Percentiles rank a stretch among this genome's conserved stretches.
phyloP scores from a whole-genome alignment of 2,329 filamentous ascomycete species.

The Herpotrichia juniperi region DNA sequence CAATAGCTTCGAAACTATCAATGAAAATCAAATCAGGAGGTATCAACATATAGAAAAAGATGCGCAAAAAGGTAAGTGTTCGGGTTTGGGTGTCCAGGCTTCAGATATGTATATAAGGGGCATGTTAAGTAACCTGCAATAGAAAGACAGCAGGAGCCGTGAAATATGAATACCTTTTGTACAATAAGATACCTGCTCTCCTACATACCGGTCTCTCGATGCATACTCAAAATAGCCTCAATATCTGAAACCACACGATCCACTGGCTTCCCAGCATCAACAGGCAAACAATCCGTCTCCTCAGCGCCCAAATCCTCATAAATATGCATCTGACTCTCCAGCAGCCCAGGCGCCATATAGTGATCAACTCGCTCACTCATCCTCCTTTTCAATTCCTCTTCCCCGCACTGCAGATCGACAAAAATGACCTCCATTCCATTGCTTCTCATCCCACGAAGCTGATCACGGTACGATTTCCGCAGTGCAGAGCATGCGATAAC shows the following conservation, averaged over 20 bases:
- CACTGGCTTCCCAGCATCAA: not conserved
- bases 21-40: too few relatives aligned
- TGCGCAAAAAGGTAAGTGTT: too few relatives aligned
- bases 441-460: slow-evolving; percentile 28
- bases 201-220: too few relatives aligned
- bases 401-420: slow-evolving; percentile 41
- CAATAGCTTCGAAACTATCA: too few relatives aligned
- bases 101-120: too few relatives aligned
- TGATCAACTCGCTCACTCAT: not conserved
- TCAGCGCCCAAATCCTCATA: not conserved
- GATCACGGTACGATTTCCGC: slow-evolving; percentile 40
- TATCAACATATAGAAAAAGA: too few relatives aligned
- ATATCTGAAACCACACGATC: not conserved
- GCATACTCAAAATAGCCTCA: not conserved
- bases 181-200: too few relatives aligned
- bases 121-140: too few relatives aligned
- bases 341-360: not conserved
- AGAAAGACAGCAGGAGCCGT: too few relatives aligned
- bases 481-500: slow-evolving; percentile 50
- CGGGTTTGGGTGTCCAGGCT: too few relatives aligned
- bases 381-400: not conserved
- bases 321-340: not conserved
- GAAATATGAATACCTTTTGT: too few relatives aligned
- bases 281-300: not conserved
- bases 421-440: slow-evolving; percentile 34